phyloP scores from a whole-genome alignment of 2,329 filamentous ascomycete genomes.

The Fusarium phyllophilum region DNA sequence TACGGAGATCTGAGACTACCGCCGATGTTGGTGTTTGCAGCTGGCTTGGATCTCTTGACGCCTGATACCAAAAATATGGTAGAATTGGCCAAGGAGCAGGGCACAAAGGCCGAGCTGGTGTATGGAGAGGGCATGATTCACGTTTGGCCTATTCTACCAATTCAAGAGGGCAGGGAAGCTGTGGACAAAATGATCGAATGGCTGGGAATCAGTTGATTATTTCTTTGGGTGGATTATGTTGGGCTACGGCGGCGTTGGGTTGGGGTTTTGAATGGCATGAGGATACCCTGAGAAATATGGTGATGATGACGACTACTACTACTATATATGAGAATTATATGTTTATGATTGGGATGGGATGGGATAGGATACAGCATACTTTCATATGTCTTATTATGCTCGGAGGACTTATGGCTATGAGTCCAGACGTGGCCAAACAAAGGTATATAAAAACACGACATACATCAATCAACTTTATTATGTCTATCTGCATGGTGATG shows the following conservation, averaged over 20 bases:
- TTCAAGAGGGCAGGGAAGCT: conserved; percentile 43
- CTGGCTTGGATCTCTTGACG: conserved; percentile 43
- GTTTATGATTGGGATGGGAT: neutral
- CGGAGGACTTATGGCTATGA: neutral
- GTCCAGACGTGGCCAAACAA: neutral
- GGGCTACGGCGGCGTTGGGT: conserved; percentile 26
- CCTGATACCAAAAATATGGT: conserved; percentile 46
- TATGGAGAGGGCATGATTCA: conserved; percentile 48
- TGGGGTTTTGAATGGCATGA: conserved; percentile 5
- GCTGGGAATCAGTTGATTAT: conserved; percentile 26
- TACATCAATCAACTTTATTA: neutral
- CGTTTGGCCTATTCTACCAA: conserved; percentile 46
- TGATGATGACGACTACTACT: conserved; percentile 1
- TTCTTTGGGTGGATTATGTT: conserved; percentile 1
- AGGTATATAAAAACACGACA: neutral
- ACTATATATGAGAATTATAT: neutral
- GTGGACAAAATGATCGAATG: conserved; percentile 44
- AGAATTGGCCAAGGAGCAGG: conserved; percentile 39
- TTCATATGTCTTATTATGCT: neutral
- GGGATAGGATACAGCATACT: neutral
- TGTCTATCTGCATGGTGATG: neutral
- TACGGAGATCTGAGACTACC: conserved; percentile 46
- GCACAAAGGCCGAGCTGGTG: conserved; percentile 43
- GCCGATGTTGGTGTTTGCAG: conserved; percentile 46
- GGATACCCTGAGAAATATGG: conserved; percentile 21